Conservation (phyloP, 2,329 filamentous ascomycete genomes). For the Neofusicoccum cordaticola region DNA sequence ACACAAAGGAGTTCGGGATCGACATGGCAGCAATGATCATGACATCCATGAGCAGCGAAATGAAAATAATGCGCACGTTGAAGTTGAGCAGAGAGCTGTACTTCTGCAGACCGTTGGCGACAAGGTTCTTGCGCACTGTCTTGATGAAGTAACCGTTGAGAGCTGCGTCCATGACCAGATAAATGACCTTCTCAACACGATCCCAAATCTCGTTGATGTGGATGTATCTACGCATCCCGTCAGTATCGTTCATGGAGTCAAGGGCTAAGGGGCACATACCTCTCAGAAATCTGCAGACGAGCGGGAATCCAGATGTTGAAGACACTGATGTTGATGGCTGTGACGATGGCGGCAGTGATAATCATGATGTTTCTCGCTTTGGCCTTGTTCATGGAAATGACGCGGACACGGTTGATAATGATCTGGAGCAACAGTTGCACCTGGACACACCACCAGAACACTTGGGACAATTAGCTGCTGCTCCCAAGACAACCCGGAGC, state of each 20-base stretch:
- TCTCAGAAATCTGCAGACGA: conserved; percentile 30
- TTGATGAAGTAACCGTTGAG: conserved; percentile 42
- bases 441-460: conserved; percentile 38
- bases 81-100: conserved; percentile 51
- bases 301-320: conserved; percentile 43
- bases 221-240: conserved; percentile 24
- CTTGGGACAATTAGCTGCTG: background rate
- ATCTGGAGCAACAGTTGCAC: conserved; percentile 40
- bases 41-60: conserved; percentile 52
- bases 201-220: conserved; percentile 40
- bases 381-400: conserved; percentile 33
- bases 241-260: background rate
- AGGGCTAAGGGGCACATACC: conserved; percentile 18
- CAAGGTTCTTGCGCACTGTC: conserved; percentile 46
- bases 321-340: conserved; percentile 36
- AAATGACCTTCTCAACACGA: conserved; percentile 37
- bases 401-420: conserved; percentile 40
- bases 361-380: conserved; percentile 36
- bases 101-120: conserved; percentile 50
- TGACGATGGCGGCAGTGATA: conserved; percentile 35
- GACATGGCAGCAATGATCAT: conserved; percentile 50
- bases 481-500: background rate
- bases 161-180: conserved; percentile 34
- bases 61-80: conserved; percentile 49
- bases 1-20: conserved; percentile 47